A percentile compares a stretch with the other conserved stretches of the same genome.
Conservation (phyloP, 768 basidiomycete species). For the Termitomyces sp. region DNA sequence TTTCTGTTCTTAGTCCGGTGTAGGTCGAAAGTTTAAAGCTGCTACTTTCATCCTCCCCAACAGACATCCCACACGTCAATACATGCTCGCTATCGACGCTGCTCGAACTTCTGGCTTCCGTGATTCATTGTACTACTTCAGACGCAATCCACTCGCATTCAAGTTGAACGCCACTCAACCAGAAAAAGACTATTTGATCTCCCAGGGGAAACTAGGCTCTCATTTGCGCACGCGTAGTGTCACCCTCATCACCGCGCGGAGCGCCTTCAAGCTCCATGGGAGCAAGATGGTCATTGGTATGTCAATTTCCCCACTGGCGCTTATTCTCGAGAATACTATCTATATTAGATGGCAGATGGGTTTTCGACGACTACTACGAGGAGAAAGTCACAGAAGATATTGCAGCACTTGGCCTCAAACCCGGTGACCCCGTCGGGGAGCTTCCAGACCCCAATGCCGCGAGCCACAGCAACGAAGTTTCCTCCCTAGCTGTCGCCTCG, state of each 20-base stretch:
- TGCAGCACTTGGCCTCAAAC: constrained; percentile 72
- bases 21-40: constrained; percentile 87
- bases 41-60: constrained; percentile 83
- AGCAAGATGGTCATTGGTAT: constrained; percentile 83
- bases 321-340: not conserved
- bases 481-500: constrained; percentile 31
- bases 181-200: constrained; percentile 92
- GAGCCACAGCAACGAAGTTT: constrained; percentile 41
- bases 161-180: constrained; percentile 86
- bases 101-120: constrained; percentile 94
- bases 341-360: constrained; percentile 78
- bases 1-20: not conserved
- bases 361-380: constrained; percentile 96
- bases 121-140: constrained; percentile 97
- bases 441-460: constrained; percentile 68
- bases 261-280: constrained; percentile 92
- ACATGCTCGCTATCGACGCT: constrained; percentile 97
- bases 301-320: constrained; percentile 17
- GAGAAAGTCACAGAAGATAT: constrained; percentile 75
- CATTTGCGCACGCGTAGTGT: constrained; percentile 90
- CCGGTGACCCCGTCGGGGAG: constrained; percentile 80
- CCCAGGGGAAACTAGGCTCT: constrained; percentile 79
- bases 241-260: constrained; percentile 88
- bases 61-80: constrained; percentile 78
- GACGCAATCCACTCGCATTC: constrained; percentile 83